Evolutionary conservation across 257 asterid genomes (phyloP).

Genomic region (Gynochthodes officinalis): DNA sequence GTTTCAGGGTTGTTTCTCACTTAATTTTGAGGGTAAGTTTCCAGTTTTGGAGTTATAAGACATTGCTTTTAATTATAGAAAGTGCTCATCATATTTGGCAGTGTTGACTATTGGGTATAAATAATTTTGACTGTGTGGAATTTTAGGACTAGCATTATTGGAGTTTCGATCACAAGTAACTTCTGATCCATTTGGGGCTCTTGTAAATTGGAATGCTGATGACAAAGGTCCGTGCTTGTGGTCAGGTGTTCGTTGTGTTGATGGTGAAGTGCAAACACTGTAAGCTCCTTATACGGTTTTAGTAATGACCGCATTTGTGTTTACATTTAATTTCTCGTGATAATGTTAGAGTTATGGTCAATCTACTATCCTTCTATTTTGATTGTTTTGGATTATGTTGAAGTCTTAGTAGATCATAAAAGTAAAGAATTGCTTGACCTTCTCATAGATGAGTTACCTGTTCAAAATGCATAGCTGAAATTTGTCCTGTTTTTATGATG

Average conservation of each 20-base stretch:
- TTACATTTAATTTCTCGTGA: background rate
- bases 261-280: slow-evolving; percentile 63
- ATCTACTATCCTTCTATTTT: background rate
- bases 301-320: background rate
- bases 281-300: slow-evolving; percentile 38
- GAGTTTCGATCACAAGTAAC: slow-evolving; percentile 55
- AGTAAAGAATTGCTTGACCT: background rate
- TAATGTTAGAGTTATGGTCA: background rate
- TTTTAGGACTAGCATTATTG: slow-evolving; percentile 66
- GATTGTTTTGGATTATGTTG: background rate
- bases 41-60: slow-evolving; percentile 4
- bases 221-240: slow-evolving; percentile 75
- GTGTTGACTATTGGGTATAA: too few species aligned
- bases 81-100: background rate
- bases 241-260: slow-evolving; percentile 72
- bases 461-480: background rate
- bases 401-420: background rate
- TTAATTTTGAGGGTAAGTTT: slow-evolving; percentile 68
- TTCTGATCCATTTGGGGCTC: slow-evolving; percentile 59
- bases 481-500: background rate
- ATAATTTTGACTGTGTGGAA: slow-evolving; percentile 13
- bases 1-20: slow-evolving; percentile 45
- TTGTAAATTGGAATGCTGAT: slow-evolving; percentile 64
- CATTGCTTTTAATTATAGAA: background rate
- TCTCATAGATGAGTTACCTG: background rate